phyloP scores from a whole-genome alignment of 345 rosid species.

The Gossypium raimondii region DNA sequence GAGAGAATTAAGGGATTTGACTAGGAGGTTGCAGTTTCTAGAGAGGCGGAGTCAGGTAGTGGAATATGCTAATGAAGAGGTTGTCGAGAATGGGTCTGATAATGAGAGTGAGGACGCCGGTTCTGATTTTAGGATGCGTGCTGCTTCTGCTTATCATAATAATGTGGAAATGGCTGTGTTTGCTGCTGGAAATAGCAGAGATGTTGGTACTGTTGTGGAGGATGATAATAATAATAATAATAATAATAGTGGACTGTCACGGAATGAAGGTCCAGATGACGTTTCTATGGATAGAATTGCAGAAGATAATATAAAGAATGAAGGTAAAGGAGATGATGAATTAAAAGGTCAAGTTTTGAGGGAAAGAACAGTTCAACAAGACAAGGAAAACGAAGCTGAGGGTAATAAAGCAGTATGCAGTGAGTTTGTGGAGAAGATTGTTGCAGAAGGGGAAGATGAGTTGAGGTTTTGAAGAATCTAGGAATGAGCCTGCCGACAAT shows the following conservation, averaged over 20 bases:
- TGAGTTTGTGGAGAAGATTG: background rate
- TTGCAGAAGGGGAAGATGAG: constrained; percentile 2
- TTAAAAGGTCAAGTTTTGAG: background rate
- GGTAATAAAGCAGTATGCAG: background rate
- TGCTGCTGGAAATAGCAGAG: constrained; percentile 12
- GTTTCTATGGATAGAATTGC: constrained; percentile 32
- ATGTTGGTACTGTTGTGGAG: constrained; percentile 19
- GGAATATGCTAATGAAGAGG: constrained; percentile 60
- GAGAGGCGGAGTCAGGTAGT: constrained; percentile 59
- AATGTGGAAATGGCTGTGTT: constrained; percentile 16
- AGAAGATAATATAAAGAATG: background rate
- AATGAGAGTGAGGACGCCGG: constrained; percentile 67
- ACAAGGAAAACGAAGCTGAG: background rate
- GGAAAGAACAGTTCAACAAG: background rate
- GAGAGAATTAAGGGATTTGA: constrained; percentile 78
- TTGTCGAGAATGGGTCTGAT: constrained; percentile 59
- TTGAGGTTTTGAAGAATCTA: background rate
- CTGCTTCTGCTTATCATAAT: constrained; percentile 16
- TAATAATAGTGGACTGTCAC: constrained; percentile 12
- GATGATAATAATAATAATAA: constrained; percentile 22
- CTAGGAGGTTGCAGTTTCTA: constrained; percentile 74
- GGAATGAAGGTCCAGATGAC: constrained; percentile 18
- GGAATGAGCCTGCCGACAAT: background rate
- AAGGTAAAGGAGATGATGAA: background rate
- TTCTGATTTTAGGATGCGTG: constrained; percentile 38